A percentile compares a stretch with the other conserved stretches of the same genome.
Conservation (phyloP, 495 filamentous ascomycete genomes). For the Jackrogersella multiformis region DNA sequence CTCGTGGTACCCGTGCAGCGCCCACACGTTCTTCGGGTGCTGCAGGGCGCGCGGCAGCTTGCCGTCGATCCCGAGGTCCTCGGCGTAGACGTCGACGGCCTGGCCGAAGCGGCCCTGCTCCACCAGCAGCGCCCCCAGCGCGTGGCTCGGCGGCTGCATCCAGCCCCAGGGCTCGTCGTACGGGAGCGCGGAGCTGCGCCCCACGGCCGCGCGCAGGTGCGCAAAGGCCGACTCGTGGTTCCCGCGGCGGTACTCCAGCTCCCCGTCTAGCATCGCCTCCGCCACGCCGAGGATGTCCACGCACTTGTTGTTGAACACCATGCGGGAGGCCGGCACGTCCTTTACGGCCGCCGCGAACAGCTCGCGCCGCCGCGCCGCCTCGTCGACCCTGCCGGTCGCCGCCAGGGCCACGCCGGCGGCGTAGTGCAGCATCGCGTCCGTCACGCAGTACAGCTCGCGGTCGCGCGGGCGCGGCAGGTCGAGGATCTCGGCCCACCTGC, state of each 20-base stretch:
- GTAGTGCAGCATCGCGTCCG: constrained; percentile 71
- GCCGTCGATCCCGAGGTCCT: constrained; percentile 68
- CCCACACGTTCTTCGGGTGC: constrained; percentile 75
- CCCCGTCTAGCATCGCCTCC: constrained; percentile 71
- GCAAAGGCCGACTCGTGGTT: constrained; percentile 64
- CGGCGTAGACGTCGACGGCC: constrained; percentile 64
- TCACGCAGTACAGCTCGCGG: constrained; percentile 65
- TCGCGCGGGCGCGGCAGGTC: constrained; percentile 60
- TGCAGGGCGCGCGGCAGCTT: constrained; percentile 65
- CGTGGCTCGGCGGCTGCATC: constrained; percentile 75
- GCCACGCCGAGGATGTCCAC: constrained; percentile 67
- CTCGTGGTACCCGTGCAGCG: constrained; percentile 72
- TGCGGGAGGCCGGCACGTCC: constrained; percentile 62
- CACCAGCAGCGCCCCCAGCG: constrained; percentile 68
- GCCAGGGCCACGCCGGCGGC: constrained; percentile 71
- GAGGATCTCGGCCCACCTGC: constrained; percentile 68
- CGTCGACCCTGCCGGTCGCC: constrained; percentile 56
- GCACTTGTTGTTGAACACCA: constrained; percentile 71
- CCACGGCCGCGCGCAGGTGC: constrained; percentile 62
- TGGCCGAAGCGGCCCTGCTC: constrained; percentile 68
- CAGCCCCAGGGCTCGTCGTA: constrained; percentile 77
- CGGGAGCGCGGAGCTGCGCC: constrained; percentile 63
- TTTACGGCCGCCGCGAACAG: constrained; percentile 58
- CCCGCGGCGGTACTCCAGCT: constrained; percentile 70
- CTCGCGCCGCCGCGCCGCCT: constrained; percentile 56